These are phyloP conservation scores for Sistotremastrum suecicum DNA, from an alignment of 768 basidiomycete genomes.

Conservation along the genomic window DNA sequence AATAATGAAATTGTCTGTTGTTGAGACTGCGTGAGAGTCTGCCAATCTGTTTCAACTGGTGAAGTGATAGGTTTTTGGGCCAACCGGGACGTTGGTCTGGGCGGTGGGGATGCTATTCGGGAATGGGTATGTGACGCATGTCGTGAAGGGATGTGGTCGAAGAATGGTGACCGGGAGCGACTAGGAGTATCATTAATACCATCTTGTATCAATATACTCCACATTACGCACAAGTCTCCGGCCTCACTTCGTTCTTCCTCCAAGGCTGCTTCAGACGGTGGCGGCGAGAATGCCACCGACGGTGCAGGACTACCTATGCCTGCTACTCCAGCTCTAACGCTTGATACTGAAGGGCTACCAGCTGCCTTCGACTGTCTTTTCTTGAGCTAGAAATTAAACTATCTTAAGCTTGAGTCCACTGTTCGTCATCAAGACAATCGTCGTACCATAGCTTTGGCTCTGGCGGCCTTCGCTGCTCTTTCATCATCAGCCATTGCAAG, in stretches of 20 bases:
- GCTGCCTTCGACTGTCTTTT: constrained; percentile 54
- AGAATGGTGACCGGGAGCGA: too few relatives aligned
- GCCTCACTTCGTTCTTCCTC: too few relatives aligned
- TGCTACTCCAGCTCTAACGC: constrained; percentile 19
- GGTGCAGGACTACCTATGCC: constrained; percentile 26
- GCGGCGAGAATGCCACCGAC: constrained; percentile 39
- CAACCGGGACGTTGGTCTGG: background rate
- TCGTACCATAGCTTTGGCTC: constrained; percentile 70
- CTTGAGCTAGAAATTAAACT: constrained; percentile 41
- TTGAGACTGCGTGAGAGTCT: constrained; percentile 18
- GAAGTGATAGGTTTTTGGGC: background rate
- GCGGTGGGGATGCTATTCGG: background rate
- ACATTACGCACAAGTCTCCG: too few relatives aligned
- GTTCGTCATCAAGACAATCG: background rate
- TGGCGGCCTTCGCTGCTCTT: constrained; percentile 67
- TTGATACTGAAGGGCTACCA: constrained; percentile 22
- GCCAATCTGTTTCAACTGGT: background rate
- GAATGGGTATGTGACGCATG: background rate
- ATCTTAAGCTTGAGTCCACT: background rate
- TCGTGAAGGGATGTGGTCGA: too few relatives aligned
- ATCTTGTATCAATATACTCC: too few relatives aligned
- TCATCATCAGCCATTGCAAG: constrained; percentile 27
- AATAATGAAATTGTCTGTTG: constrained; percentile 65
- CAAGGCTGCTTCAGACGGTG: constrained; percentile 22
- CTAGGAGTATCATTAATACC: too few relatives aligned